Percentiles rank a stretch among this genome's conserved stretches.
These are phyloP conservation scores for Fusarium pseudonygamai DNA, from an alignment of 2,329 filamentous ascomycete genomes.

Conservation along the genomic window DNA sequence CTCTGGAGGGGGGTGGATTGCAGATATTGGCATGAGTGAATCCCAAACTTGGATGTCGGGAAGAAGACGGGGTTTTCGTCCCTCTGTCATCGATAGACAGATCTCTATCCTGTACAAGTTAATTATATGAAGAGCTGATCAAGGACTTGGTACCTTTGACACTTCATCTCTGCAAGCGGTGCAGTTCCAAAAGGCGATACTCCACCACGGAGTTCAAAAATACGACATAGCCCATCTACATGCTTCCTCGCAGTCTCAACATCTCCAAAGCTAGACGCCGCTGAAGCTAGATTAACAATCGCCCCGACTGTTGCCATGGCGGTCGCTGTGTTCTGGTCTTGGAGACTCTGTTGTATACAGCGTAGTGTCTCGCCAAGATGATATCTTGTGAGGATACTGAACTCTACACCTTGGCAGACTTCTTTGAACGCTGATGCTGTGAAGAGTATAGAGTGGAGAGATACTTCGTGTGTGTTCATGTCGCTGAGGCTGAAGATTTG, in stretches of 20 bases:
- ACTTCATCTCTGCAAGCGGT: not conserved
- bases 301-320: not conserved
- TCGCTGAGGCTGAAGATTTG: not conserved
- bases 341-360: not conserved
- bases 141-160: accelerated
- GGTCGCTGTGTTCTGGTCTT: accelerated
- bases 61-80: not conserved
- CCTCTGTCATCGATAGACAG: not conserved
- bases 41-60: not conserved
- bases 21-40: not conserved
- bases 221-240: not conserved
- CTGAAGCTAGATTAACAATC: not conserved
- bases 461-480: not conserved
- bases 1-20: too few species aligned
- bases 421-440: not conserved
- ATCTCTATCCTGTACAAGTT: not conserved
- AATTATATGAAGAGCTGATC: accelerated
- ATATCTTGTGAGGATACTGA: not conserved
- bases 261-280: not conserved
- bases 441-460: not conserved
- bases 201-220: not conserved
- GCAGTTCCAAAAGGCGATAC: not conserved
- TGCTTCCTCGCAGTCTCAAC: not conserved
- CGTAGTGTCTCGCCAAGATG: not conserved
- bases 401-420: not conserved